Conservation (phyloP, 2,329 filamentous ascomycete species). For the Nemania serpens region DNA sequence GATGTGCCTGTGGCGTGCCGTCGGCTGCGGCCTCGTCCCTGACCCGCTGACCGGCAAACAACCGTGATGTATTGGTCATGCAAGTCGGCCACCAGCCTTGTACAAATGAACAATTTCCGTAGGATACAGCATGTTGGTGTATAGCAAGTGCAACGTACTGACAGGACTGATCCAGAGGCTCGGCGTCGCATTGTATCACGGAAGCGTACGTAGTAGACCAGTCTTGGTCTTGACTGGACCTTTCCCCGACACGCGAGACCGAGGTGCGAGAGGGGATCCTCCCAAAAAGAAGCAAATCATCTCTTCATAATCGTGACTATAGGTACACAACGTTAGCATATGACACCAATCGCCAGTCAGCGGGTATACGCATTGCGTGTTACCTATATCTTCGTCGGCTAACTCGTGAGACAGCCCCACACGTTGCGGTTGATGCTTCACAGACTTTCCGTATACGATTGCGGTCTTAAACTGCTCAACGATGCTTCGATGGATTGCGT, state of each 20-base stretch:
- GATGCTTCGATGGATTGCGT: conserved; percentile 95
- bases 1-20: conserved; percentile 35
- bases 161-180: conserved; percentile 29
- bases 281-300: conserved; percentile 44
- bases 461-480: conserved; percentile 94
- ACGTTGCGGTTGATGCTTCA: conserved; percentile 97
- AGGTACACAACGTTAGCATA: conserved; percentile 37
- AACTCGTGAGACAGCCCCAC: conserved; percentile 91
- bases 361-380: conserved; percentile 35
- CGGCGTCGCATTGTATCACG: conserved; percentile 32
- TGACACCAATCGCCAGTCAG: conserved; percentile 12
- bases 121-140: conserved; percentile 30
- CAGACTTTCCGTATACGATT: conserved; percentile 95
- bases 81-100: conserved; percentile 39
- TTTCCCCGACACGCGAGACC: conserved; percentile 30
- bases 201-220: conserved; percentile 29
- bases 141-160: conserved; percentile 27
- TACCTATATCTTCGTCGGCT: conserved; percentile 95
- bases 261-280: conserved; percentile 33
- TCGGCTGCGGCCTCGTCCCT: conserved; percentile 39
- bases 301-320: conserved; percentile 72
- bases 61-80: conserved; percentile 37
- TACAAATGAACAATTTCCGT: conserved; percentile 35
- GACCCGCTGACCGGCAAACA: conserved; percentile 41
- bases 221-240: conserved; percentile 20